These are phyloP conservation scores for Cystofilobasidium ferigula DNA, from an alignment of 768 basidiomycete species.

Conservation along the genomic window DNA sequence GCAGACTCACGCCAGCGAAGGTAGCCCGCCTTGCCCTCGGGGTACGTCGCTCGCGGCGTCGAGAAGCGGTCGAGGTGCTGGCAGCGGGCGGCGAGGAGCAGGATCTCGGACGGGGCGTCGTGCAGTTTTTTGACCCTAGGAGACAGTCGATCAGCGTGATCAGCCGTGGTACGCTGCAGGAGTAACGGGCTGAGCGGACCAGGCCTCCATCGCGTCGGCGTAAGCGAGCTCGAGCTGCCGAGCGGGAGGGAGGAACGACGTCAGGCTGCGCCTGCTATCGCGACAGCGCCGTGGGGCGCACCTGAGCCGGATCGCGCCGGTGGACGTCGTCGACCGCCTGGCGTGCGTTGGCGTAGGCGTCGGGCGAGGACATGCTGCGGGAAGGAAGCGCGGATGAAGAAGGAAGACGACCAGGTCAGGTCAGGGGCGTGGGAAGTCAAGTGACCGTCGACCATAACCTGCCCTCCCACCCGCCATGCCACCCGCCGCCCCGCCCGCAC, in stretches of 20 bases:
- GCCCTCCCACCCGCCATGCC: no score
- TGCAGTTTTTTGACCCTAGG: background rate
- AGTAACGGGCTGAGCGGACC: background rate
- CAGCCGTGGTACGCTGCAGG: background rate
- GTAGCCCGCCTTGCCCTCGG: conserved; percentile 11
- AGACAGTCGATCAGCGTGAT: background rate
- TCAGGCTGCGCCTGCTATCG: no score
- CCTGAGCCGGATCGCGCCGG: conserved; percentile 1
- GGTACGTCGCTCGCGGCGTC: conserved; percentile 1
- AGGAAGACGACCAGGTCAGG: no score
- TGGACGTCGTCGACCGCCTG: conserved; percentile 8
- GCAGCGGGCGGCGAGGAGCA: conserved; percentile 19
- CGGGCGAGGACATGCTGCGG: background rate
- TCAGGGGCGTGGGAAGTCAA: no score
- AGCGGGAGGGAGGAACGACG: background rate
- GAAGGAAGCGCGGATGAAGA: background rate
- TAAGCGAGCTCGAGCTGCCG: conserved; percentile 20
- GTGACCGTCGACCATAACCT: no score
- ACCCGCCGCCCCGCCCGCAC: background rate
- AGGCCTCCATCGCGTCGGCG: conserved; percentile 18
- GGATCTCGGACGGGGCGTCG: background rate
- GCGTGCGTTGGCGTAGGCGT: conserved; percentile 8
- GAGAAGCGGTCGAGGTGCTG: conserved; percentile 21
- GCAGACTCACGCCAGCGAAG: conserved; percentile 8
- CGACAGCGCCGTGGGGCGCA: background rate